These are phyloP conservation scores for Meredithiella fracta DNA, from an alignment of 2,329 filamentous ascomycete genomes.

Conservation along the genomic window DNA sequence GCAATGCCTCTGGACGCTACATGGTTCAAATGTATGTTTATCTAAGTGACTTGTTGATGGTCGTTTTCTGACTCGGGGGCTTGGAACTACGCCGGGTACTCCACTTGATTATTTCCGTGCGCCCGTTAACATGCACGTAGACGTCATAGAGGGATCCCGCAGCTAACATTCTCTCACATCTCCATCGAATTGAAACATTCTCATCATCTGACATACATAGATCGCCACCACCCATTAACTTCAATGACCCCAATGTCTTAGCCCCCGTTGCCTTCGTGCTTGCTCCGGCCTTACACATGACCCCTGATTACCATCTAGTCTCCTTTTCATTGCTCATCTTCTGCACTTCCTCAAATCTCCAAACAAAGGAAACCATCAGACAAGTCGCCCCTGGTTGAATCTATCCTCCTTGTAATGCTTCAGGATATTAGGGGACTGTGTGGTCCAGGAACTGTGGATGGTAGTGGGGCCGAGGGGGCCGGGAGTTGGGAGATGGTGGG, in stretches of 20 bases:
- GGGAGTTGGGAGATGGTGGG: background rate
- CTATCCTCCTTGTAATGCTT: no score
- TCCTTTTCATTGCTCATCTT: no score
- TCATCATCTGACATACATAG: no score
- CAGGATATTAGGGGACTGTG: no score
- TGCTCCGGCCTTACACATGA: no score
- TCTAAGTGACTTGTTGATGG: background rate
- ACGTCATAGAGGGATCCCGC: background rate
- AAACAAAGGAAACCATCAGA: no score
- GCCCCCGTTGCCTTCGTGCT: background rate
- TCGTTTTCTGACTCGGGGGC: background rate
- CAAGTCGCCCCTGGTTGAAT: no score
- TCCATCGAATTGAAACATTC: background rate
- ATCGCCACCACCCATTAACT: background rate
- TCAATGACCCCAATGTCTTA: background rate
- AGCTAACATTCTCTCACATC: background rate
- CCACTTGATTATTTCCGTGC: background rate
- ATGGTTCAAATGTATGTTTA: background rate
- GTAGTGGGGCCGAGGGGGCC: background rate
- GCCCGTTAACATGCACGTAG: background rate
- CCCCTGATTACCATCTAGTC: no score
- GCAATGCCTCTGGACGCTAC: background rate
- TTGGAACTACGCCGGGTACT: background rate
- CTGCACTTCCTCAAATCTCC: no score
- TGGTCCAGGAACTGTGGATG: no score